Evolutionary conservation across 2,329 filamentous ascomycete genomes (phyloP), one percentile per base, ranked within the genome.

Genomic region (Karstenula rhodostoma): DNA sequence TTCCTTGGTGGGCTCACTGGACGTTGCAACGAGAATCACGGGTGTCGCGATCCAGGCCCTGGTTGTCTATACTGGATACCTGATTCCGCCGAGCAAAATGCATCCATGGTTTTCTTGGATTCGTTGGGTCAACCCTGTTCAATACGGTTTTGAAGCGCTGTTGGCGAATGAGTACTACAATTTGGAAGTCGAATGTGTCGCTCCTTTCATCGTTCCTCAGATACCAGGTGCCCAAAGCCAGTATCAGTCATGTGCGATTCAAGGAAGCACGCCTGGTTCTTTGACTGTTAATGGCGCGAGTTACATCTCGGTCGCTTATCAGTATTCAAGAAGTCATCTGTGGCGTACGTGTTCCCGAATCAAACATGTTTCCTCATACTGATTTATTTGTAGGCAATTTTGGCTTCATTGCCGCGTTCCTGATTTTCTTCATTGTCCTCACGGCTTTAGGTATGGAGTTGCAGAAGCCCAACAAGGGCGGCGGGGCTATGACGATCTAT

Each of bases 161-260:
- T 81, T 92, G 69, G 81, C 87, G 0, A 93, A 93, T 67, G 90
- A 93, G 71, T 92, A 93, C 59, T 83, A 90, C 63, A 78, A 77
- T 32, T 75, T 88, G 1, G 74, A 83, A 1, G 81, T 89, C 29
- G 70, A 83, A 58, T 90, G 88, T 64, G 80, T 80, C 2, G 71
- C 82, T 2, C 84, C 86, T 0, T 85, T 81, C 55, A 79, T 90
- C 4, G 84, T 89, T 0, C 88, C 88, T 0, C 76, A 80, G 19
- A 79, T 84, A 0, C 82, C 82, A 0, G 80, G 70, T 65, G 81
- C 68, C 56, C 77, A 75, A 52, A 69, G 69, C 61, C 84, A 77
- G 37, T 85, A 87, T 54, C 87, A 89, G 71, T 84, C 82, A 1
- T 90, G 88, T 65, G 79, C 86, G 2, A 76, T 89, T 2, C 82